Evolutionary conservation across 73 alveolate genomes (phyloP), one percentile per base, ranked within the genome.

Genomic region (Durusdinium trenchii): DNA sequence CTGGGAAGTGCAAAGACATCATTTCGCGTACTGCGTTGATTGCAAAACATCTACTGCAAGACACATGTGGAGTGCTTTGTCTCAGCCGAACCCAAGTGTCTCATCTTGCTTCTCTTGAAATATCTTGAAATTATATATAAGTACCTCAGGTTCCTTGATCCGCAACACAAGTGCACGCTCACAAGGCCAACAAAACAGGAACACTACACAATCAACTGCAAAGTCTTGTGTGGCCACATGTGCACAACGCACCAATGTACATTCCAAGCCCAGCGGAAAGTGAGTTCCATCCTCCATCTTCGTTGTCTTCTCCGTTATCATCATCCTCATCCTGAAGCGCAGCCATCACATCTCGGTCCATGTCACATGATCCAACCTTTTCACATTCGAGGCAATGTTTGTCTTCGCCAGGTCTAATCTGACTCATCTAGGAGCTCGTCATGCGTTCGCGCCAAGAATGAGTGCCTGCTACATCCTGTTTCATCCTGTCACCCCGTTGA

Each of bases 241-340:
- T 20, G 30, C 6, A 26, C 85, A 73, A 12, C 52, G 85, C 9
- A 73, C 26, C 32, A 38, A 73, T 9, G 51, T 73, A 20, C 40
- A 6, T 73, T 40, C 3, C 84, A 73, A 73, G 30, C 28, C 35
- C 48, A 9, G 36, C 87, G n/a, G n/a, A 60, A 60, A 23, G 73
- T 32, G 30, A 60, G n/a, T 23, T 32, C 18, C 73, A 54, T 76
- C 36, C 87, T 45, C 87, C 61, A 76, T 76, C 87, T 76, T 76
- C 87, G 26, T 76, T 40, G 6, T 36, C 61, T 43, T 76, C 87
- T 76, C 45, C 43, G 62, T 76, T 60, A 76, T 76, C 87, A 76
- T 60, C 87, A 45, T 76, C 87, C 87, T 76, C 87, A 35, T 76
- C 87, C 87, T 76, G 43, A 51, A n/a, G n/a, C n/a, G n/a, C n/a